Percentiles rank a stretch among this genome's conserved stretches.
Evolutionary conservation across 495 filamentous ascomycete species (phyloP).

Genomic region (Aspergillus leporis): DNA sequence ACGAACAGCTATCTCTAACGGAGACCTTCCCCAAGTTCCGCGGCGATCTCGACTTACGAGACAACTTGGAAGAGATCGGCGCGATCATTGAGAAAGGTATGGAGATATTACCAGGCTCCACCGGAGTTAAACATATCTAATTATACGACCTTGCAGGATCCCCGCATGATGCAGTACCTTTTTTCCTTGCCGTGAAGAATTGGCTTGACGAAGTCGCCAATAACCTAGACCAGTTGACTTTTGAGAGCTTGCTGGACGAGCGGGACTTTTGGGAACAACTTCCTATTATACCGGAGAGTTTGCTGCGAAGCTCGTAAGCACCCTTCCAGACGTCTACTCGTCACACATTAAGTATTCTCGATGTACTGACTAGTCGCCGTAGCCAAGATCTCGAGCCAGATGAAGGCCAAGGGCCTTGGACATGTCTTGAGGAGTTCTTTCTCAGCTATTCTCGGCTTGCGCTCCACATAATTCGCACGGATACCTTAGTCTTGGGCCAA

Average conservation of each 20-base stretch:
- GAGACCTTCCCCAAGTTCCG: constrained; percentile 40
- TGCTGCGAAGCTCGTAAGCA: constrained; percentile 48
- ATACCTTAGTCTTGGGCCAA: constrained; percentile 28
- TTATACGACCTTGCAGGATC: constrained; percentile 25
- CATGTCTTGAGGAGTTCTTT: constrained; percentile 39
- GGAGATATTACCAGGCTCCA: background rate
- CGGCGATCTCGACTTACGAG: constrained; percentile 25
- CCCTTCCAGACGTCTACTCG: background rate
- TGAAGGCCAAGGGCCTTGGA: constrained; percentile 26
- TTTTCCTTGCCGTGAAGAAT: constrained; percentile 30
- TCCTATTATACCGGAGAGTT: constrained; percentile 40
- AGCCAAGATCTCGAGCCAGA: constrained; percentile 35
- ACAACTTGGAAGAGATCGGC: constrained; percentile 41
- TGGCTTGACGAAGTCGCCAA: constrained; percentile 38
- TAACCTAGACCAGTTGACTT: constrained; percentile 32
- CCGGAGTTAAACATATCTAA: background rate
- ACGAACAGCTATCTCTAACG: constrained; percentile 29
- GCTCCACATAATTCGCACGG: constrained; percentile 38
- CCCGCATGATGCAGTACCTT: constrained; percentile 23
- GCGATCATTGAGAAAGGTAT: constrained; percentile 48
- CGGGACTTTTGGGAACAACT: constrained; percentile 56
- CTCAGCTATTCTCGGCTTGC: constrained; percentile 35
- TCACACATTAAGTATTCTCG: background rate
- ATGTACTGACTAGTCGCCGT: constrained; percentile 11
- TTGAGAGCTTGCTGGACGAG: constrained; percentile 35